Evolutionary conservation across 2,329 filamentous ascomycete species (phyloP), one percentile per base, ranked within the genome.

Genomic region (Venturia aucupariae): DNA sequence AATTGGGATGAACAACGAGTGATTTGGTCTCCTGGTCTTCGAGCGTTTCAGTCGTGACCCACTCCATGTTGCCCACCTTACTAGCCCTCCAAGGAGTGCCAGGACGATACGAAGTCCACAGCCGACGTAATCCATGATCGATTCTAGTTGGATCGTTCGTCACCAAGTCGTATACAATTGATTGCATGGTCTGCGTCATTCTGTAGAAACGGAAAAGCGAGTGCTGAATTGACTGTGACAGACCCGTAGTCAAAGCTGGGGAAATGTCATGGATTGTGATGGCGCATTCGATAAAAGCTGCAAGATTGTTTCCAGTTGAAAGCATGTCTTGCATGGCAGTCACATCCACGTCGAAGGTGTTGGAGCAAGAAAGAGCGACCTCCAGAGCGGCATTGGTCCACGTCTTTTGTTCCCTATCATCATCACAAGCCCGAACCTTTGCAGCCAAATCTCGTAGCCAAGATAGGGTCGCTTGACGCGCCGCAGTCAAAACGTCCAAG

Each of bases 91-190:
- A 57, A 35, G 51, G 15, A 35, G 51, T 32, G 6, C 27, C 30
- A n/a, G 51, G 51, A 2, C 51, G 51, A 57, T 32, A 57, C 3
- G 51, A 57, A n/a, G 51, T 57, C 51, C 51, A 57, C 27, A 57
- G 10, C 4, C 15, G 51, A 17, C 27, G 27, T n/a, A 57, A 22
- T 1, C 51, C 15, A 7, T n/a, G 27, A n/a, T 57, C 27, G 1
- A 57, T 7, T n/a, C 17, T 30, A 30, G 15, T 32, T 3, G 51
- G 8, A 57, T 57, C 30, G 8, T n/a, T 24, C 15, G 24, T 35
- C 51, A 57, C 10, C 4, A 57, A 35, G 5, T 57, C 30, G 27
- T 57, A 35, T 1, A 57, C 4, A 4, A n/a, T 57, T n/a, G 51
- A 3, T 35, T 57, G 27, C 15, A 35, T 22, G 8, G 10, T n/a